A percentile compares a stretch with the other conserved stretches of the same genome.
phyloP scores from a whole-genome alignment of 2,329 filamentous ascomycete species.

The Colletotrichum kahawae region DNA sequence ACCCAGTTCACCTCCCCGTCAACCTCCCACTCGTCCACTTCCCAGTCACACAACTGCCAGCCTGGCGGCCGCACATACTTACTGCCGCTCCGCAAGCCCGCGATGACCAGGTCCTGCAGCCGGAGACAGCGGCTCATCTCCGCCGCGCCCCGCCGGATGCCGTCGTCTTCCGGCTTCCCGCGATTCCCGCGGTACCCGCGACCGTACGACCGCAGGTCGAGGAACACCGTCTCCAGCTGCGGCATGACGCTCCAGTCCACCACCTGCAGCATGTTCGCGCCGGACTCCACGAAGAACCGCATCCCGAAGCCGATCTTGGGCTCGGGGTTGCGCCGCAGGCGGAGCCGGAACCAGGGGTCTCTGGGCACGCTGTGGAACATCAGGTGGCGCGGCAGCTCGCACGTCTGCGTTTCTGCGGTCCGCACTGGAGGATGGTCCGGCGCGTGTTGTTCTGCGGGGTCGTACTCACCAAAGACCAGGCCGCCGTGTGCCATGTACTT shows the following conservation, averaged over 20 bases:
- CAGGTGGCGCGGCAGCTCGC: background rate
- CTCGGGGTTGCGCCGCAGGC: background rate
- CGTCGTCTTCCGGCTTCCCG: background rate
- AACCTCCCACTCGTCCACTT: background rate
- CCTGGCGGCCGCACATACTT: background rate
- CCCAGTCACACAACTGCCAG: background rate
- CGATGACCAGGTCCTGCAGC: background rate
- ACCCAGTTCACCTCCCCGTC: constrained; percentile 15
- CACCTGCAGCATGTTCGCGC: background rate
- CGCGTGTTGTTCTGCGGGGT: background rate
- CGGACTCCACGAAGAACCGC: background rate
- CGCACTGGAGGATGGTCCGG: background rate
- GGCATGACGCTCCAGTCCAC: constrained; percentile 6
- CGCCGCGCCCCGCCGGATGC: background rate
- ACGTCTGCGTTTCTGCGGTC: background rate
- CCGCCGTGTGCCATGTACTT: constrained; percentile 6
- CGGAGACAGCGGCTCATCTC: constrained; percentile 8
- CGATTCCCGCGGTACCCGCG: background rate
- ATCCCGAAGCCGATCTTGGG: background rate
- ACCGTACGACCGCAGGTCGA: constrained; percentile 10
- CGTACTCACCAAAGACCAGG: background rate
- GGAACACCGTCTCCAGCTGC: constrained; percentile 11
- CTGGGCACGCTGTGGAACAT: constrained; percentile 5
- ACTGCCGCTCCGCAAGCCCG: background rate
- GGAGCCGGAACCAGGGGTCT: background rate